Conservation (phyloP, 495 filamentous ascomycete species). For the Hypoxylon fuscum region DNA sequence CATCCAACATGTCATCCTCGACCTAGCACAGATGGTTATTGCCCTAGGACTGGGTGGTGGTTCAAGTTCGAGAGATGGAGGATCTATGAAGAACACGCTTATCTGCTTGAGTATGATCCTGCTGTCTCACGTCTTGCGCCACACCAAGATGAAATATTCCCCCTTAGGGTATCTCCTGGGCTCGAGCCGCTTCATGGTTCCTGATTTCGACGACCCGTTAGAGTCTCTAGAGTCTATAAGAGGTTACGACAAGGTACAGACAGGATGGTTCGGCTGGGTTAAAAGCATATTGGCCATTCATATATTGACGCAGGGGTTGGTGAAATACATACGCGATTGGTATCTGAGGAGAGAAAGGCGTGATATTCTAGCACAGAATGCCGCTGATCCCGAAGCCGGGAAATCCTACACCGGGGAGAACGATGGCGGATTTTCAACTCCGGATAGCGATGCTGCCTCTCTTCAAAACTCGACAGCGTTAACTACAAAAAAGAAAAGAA, state of each 20-base stretch:
- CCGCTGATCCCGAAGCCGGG: constrained; percentile 58
- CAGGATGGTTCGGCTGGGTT: constrained; percentile 61
- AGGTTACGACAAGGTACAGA: constrained; percentile 54
- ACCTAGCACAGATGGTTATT: constrained; percentile 96
- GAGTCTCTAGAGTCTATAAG: constrained; percentile 50
- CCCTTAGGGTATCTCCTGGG: constrained; percentile 53
- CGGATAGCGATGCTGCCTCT: constrained; percentile 54
- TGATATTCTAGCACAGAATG: constrained; percentile 55
- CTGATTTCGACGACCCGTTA: constrained; percentile 53
- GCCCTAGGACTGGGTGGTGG: constrained; percentile 92
- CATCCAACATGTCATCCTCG: constrained; percentile 86
- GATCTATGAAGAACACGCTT: constrained; percentile 72
- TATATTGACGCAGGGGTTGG: constrained; percentile 83
- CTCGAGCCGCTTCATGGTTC: constrained; percentile 50
- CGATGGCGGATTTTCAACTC: constrained; percentile 52
- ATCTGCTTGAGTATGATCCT: constrained; percentile 85
- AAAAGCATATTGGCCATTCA: constrained; percentile 79
- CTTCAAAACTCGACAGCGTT: constrained; percentile 46
- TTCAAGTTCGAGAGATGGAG: constrained; percentile 75
- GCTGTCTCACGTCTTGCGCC: constrained; percentile 69
- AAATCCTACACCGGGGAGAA: constrained; percentile 54
- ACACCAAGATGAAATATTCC: constrained; percentile 59
- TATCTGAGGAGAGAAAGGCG: constrained; percentile 62
- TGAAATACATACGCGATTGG: constrained; percentile 69
- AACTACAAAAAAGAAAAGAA: constrained; percentile 80